Evolutionary conservation across 2,329 filamentous ascomycete species (phyloP).

Genomic region (Xylariaceae sp.): DNA sequence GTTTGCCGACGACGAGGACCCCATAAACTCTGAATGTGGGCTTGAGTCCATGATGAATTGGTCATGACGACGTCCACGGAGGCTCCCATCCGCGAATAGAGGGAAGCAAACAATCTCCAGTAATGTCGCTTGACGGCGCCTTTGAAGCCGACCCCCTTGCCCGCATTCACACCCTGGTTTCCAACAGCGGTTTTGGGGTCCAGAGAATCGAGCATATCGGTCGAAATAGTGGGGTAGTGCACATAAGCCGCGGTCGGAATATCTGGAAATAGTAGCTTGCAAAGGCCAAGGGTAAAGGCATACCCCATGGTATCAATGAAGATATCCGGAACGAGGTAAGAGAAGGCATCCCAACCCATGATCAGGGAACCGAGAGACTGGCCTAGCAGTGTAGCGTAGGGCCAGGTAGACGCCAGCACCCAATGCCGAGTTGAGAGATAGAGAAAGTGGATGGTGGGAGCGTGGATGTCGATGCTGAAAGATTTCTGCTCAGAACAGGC

Average conservation of each 20-base stretch:
- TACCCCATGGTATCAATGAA: constrained; percentile 99
- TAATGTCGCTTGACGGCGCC: constrained; percentile 73
- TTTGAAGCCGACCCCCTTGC: constrained; percentile 66
- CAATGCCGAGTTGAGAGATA: constrained; percentile 85
- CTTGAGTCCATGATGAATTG: constrained; percentile 91
- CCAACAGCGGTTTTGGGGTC: constrained; percentile 56
- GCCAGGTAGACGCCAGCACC: constrained; percentile 83
- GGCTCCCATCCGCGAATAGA: constrained; percentile 79
- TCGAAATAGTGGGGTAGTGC: constrained; percentile 97
- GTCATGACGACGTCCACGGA: constrained; percentile 94
- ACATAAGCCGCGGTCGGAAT: constrained; percentile 90
- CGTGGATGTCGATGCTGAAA: constrained; percentile 87
- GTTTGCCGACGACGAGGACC: constrained; percentile 49
- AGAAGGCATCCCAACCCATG: constrained; percentile 87
- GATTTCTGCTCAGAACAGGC: constrained; percentile 50
- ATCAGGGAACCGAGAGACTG: constrained; percentile 86
- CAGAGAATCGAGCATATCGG: constrained; percentile 88
- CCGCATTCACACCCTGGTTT: constrained; percentile 72
- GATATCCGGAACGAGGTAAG: constrained; percentile 84
- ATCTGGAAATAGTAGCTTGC: constrained; percentile 71
- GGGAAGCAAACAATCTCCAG: constrained; percentile 76
- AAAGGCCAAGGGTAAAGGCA: constrained; percentile 79
- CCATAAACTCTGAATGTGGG: constrained; percentile 78
- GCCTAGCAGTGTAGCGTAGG: constrained; percentile 86
- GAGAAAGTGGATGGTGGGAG: constrained; percentile 78